phyloP scores from a whole-genome alignment of 148 eudicot species.

The Chenopodium berlandieri region DNA sequence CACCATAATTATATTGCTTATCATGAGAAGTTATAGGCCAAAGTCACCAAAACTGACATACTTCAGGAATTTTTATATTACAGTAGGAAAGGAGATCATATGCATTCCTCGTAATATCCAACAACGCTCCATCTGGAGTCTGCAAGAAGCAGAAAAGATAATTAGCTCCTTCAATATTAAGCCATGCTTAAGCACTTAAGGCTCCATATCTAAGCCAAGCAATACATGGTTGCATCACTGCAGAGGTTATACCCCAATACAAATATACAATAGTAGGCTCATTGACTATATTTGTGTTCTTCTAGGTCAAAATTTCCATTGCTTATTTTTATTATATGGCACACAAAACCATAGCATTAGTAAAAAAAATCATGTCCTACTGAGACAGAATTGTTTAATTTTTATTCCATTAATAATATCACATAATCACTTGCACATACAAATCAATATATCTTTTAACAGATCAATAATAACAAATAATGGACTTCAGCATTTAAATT shows the following conservation, averaged over 20 bases:
- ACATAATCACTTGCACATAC: neutral
- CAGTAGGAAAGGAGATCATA: constrained; percentile 82
- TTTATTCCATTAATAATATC: neutral
- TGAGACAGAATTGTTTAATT: neutral
- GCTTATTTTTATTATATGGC: neutral
- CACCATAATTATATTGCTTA: neutral
- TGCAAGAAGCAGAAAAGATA: constrained; percentile 38
- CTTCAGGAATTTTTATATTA: constrained; percentile 69
- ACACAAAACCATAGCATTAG: neutral
- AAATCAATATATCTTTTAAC: neutral
- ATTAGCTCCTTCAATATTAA: constrained; percentile 14
- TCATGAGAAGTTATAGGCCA: neutral
- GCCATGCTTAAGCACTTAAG: neutral
- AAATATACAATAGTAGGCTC: neutral
- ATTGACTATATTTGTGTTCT: neutral
- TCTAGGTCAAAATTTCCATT: neutral
- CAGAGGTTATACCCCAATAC: neutral
- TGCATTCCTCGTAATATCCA: constrained; percentile 87
- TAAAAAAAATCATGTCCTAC: neutral
- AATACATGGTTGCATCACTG: neutral
- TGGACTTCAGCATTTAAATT: neutral
- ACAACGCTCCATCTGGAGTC: constrained; percentile 97
- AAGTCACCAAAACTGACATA: constrained; percentile 28
- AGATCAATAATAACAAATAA: neutral
- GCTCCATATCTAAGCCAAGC: constrained; percentile 4